Base-by-base conservation (phyloP, 1,139 yeast species). In the Protomyces inouyei region DNA sequence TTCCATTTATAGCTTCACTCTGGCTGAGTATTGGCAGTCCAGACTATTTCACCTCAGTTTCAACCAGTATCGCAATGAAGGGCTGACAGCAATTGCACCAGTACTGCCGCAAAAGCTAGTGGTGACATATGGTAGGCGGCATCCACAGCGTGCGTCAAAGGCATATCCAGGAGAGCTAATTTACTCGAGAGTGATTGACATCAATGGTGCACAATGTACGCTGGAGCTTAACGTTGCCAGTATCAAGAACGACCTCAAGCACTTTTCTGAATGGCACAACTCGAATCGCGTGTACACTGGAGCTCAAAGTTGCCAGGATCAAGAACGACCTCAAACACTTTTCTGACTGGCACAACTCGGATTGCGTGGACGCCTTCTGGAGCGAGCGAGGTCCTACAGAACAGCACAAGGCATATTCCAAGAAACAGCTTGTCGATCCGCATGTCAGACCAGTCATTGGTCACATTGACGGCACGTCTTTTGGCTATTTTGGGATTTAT, bases 301-400 rank as follows among this genome's bases (percentile, higher is more conserved):
- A 12, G n/a, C 6, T 40, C 12, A 8, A 9, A 1, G 6, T n/a
- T n/a, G 46, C 46, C 12, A n/a, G 16, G 18, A 12, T 40, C 16
- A n/a, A n/a, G 8, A 6, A 10, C 9, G 18, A n/a, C 12, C 4
- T 40, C 16, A 18, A 3, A 14, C 18, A 14, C 46, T 40, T 40
- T 35, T 69, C 68, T 53, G 57, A 35, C 16, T 70, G 72, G 72
- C 70, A 69, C 67, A 66, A 69, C 60, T 57, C 60, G 40, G 69
- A 69, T 37, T 67, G 72, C 23, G 72, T 70, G 16, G 67, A 67
- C 40, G 46, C 55, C 51, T 70, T 70, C 55, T 70, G 72, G 72
- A 61, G 65, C 28, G 69, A 70, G 69, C 48, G 55, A 23, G 69
- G 69, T 25, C 52, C 54, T 37, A 40, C 18, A 38, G 67, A 60